Evolutionary conservation across 768 basidiomycete species (phyloP).

Genomic region (Boletus sp.): DNA sequence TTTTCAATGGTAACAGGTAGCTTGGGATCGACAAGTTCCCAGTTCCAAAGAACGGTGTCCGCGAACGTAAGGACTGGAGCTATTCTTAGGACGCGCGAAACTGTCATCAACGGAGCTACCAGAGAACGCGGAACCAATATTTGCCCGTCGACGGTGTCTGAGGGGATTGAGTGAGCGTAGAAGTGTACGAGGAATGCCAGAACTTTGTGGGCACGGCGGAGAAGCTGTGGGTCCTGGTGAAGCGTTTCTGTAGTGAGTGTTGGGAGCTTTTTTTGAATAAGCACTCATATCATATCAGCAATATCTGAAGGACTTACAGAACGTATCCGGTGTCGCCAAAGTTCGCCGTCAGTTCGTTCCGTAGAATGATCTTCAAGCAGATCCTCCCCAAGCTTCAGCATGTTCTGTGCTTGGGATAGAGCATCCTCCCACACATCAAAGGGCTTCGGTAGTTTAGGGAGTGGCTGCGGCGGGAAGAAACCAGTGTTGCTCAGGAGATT

Average conservation of each 20-base stretch:
- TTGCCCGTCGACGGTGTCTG: constrained; percentile 35
- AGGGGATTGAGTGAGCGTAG: constrained; percentile 80
- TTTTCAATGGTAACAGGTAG: constrained; percentile 67
- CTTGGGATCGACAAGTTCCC: constrained; percentile 56
- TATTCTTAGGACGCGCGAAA: constrained; percentile 77
- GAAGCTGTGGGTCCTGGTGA: constrained; percentile 50
- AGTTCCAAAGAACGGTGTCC: constrained; percentile 96
- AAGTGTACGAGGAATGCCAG: constrained; percentile 88
- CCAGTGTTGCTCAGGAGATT: constrained; percentile 55
- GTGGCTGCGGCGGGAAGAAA: constrained; percentile 74
- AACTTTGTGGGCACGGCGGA: constrained; percentile 87
- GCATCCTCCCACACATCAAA: constrained; percentile 75
- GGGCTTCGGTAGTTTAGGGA: constrained; percentile 50
- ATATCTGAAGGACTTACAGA: constrained; percentile 46
- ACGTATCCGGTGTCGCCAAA: constrained; percentile 65
- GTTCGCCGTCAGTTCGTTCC: constrained; percentile 55
- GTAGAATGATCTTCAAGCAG: constrained; percentile 43
- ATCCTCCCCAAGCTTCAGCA: constrained; percentile 60
- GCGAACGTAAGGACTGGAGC: constrained; percentile 95
- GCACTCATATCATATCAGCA: constrained; percentile 5
- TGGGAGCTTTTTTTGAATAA: constrained; percentile 56
- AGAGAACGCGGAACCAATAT: constrained; percentile 72
- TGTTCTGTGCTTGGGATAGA: constrained; percentile 50
- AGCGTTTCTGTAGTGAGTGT: constrained; percentile 58
- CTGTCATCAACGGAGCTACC: constrained; percentile 70